Percentiles rank a stretch among this genome's conserved stretches.
phyloP scores from a whole-genome alignment of 139 green algal genomes.

The Chlamydomonas incerta region DNA sequence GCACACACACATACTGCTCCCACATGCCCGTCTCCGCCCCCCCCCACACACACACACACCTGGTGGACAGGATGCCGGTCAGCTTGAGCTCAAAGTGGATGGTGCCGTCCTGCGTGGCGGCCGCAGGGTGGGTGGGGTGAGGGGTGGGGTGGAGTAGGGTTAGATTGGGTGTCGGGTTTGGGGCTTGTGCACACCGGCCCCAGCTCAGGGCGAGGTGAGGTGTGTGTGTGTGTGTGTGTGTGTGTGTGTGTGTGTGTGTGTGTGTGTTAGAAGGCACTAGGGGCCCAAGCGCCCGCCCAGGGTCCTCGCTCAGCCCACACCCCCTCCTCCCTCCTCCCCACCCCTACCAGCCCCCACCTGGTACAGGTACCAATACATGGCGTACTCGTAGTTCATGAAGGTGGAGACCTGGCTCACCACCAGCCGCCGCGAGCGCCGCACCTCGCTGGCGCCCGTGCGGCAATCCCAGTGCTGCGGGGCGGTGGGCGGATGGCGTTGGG shows the following conservation, averaged over 20 bases:
- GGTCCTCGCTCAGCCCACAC: not conserved
- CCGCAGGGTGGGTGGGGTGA: not conserved
- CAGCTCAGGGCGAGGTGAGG: too few relatives aligned
- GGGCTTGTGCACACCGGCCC: too few relatives aligned
- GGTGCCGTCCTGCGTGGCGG: constrained; percentile 81
- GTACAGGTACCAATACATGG: constrained; percentile 82
- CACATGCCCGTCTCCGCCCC: too few relatives aligned
- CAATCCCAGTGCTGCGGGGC: constrained; percentile 34
- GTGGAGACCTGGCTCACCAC: constrained; percentile 81
- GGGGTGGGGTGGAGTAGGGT: too few relatives aligned
- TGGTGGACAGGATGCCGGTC: constrained; percentile 86
- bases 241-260: too few relatives aligned
- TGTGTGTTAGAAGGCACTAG: too few relatives aligned
- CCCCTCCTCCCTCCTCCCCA: not conserved
- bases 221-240: too few relatives aligned
- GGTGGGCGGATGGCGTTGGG: too few relatives aligned
- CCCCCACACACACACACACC: too few relatives aligned
- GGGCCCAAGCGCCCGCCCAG: too few relatives aligned
- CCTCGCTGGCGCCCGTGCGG: constrained; percentile 23
- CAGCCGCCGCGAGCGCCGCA: constrained; percentile 77
- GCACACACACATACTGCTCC: too few relatives aligned
- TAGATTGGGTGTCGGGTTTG: too few relatives aligned
- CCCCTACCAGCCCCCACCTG: not conserved
- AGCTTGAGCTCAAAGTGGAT: constrained; percentile 90
- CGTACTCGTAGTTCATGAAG: constrained; percentile 89